Evolutionary conservation across 768 basidiomycete species (phyloP).

Genomic region (Neoboletus brunneissimus): DNA sequence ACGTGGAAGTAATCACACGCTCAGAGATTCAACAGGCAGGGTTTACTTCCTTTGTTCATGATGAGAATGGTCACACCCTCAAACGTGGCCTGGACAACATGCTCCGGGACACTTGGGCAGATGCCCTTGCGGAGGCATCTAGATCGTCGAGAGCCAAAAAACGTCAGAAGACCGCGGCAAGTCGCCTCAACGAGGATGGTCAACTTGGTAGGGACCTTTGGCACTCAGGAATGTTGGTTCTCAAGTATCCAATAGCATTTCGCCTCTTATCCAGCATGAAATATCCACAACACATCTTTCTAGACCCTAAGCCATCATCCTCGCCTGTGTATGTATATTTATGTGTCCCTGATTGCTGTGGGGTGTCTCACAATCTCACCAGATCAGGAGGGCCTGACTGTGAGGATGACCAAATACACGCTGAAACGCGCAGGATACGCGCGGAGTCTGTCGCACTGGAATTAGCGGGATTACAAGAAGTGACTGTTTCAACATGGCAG

Average conservation of each 20-base stretch:
- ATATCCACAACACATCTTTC: constrained; percentile 37
- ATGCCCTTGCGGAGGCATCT: constrained; percentile 3
- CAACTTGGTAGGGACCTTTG: background rate
- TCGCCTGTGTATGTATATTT: constrained; percentile 41
- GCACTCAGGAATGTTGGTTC: background rate
- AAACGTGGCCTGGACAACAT: constrained; percentile 22
- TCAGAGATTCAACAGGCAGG: constrained; percentile 24
- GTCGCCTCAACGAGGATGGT: background rate
- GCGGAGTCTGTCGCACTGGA: constrained; percentile 44
- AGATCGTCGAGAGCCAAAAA: background rate
- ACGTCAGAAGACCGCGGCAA: constrained; percentile 5
- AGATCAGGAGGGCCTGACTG: constrained; percentile 49
- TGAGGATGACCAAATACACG: constrained; percentile 46
- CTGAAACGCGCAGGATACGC: constrained; percentile 39
- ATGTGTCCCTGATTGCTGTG: background rate
- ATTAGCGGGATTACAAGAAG: constrained; percentile 23
- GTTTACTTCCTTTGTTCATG: background rate
- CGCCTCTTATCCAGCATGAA: constrained; percentile 43
- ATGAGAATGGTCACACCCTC: constrained; percentile 12
- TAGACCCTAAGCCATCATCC: constrained; percentile 40
- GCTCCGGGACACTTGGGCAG: constrained; percentile 23
- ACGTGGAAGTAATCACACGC: constrained; percentile 37
- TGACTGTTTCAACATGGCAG: constrained; percentile 16
- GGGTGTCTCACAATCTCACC: background rate
- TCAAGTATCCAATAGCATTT: constrained; percentile 37